Evolutionary conservation across 495 filamentous ascomycete genomes (phyloP).

Genomic region (Bryoglossum gracile): DNA sequence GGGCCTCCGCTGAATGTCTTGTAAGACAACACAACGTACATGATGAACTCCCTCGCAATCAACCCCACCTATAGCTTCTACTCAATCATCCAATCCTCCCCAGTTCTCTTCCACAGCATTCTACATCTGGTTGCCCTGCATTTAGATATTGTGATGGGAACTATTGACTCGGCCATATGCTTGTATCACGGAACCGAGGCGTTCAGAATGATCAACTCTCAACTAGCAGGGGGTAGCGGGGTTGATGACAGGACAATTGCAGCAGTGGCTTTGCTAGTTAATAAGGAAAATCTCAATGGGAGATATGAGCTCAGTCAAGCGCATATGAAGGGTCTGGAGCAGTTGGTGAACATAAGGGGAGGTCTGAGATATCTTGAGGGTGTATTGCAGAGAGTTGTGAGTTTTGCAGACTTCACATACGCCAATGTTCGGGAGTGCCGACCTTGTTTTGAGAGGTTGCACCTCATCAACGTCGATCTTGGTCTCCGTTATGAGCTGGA

Average conservation of each 20-base stretch:
- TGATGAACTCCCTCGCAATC: constrained; percentile 13
- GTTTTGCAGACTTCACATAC: constrained; percentile 10
- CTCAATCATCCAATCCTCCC: constrained; percentile 1
- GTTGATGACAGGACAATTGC: constrained; percentile 8
- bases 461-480: not conserved
- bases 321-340: constrained; percentile 4
- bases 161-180: constrained; percentile 2
- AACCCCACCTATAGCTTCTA: constrained; percentile 10
- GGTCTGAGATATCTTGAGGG: not conserved
- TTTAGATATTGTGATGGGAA: constrained; percentile 1
- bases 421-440: constrained; percentile 1
- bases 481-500: not conserved
- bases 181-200: constrained; percentile 11
- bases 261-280: constrained; percentile 13
- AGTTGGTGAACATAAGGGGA: constrained; percentile 2
- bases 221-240: not conserved
- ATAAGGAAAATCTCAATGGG: constrained; percentile 16
- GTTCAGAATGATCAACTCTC: constrained; percentile 4
- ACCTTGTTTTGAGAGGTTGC: not conserved
- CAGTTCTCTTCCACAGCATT: constrained; percentile 8
- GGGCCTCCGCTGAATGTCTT: not conserved
- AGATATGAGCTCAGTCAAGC: constrained; percentile 1
- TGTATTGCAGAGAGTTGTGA: constrained; percentile 5
- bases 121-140: constrained; percentile 11
- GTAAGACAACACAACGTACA: constrained; percentile 6